These are phyloP conservation scores for Porphyra umbilicalis DNA, from an alignment of 31 red algal species.

Conservation along the genomic window DNA sequence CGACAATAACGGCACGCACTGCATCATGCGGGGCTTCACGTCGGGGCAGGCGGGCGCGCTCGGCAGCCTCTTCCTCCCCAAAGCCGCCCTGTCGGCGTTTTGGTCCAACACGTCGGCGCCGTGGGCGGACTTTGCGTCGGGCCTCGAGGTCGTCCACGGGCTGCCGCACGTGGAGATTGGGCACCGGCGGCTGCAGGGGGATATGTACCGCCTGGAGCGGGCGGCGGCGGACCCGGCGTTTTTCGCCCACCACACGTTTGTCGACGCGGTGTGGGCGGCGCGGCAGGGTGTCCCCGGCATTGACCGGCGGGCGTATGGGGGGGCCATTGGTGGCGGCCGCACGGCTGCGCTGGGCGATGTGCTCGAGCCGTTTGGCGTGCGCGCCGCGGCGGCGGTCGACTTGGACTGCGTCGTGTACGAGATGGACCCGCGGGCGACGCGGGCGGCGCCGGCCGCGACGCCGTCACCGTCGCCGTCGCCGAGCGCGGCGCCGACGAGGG, in stretches of 20 bases:
- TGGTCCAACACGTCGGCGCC: slow-evolving; percentile 10
- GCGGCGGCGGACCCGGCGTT: slow-evolving; percentile 77
- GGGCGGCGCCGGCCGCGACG: not conserved
- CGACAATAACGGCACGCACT: slow-evolving; percentile 3
- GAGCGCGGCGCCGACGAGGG: not conserved
- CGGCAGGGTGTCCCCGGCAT: slow-evolving; percentile 6
- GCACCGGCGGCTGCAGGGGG: not conserved
- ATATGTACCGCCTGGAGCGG: slow-evolving; percentile 26
- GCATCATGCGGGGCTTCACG: slow-evolving; percentile 33
- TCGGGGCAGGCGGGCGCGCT: slow-evolving; percentile 14
- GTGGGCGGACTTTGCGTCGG: slow-evolving; percentile 13
- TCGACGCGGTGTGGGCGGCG: slow-evolving; percentile 41
- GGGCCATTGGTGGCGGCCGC: not conserved
- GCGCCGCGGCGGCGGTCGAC: not conserved
- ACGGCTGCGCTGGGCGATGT: not conserved
- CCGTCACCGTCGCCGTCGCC: not conserved
- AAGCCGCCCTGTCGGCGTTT: slow-evolving; percentile 4
- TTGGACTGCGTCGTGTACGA: not conserved
- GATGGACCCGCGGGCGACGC: not conserved
- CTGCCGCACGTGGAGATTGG: slow-evolving; percentile 39
- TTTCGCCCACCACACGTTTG: slow-evolving; percentile 55
- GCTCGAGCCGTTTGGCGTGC: not conserved
- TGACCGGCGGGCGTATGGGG: not conserved
- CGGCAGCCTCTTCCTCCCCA: not conserved
- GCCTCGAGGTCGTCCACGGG: slow-evolving; percentile 35